Evolutionary conservation across 2,329 filamentous ascomycete species (phyloP), one percentile per base, ranked within the genome.

Genomic region (Colletotrichum sp.): DNA sequence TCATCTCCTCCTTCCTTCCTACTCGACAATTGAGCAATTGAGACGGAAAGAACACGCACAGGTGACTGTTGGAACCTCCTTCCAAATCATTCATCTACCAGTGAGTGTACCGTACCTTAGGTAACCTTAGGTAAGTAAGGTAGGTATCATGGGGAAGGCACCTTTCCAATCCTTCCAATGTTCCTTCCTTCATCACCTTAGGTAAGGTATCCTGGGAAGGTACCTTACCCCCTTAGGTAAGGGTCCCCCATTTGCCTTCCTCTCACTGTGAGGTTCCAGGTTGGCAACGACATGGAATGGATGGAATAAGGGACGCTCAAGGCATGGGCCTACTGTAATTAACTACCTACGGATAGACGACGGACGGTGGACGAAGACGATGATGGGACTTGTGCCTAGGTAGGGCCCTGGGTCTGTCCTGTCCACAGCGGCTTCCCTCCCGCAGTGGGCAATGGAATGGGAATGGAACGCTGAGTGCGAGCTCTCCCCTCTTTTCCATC

Each of bases 401-500:
- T 34, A 34, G 32, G 32, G 25, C 25, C 25, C 25, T 25, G 25
- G 25, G 5, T 7, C 57, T 61, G 57, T 30, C 13, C 57, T 44
- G 39, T 49, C 19, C 39, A 49, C 39, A 49, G 39, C 39, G 39
- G 39, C 39, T 49, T 49, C 39, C 39, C 39, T 49, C 39, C 39
- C 39, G 39, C 19, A n/a, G 39, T 49, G 39, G 39, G 39, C 39
- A n/a, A n/a, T n/a, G 9, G 39, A n/a, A 39, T 39, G 36, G 9
- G 39, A n/a, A 39, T 39, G 36, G 36, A 39, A 39, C 36, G 15
- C 36, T 39, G 36, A 44, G 39, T 44, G 39, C 39, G 39, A 44
- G 39, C 39, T 44, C 39, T 72, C 76, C 77, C 69, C 76, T 77
- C 71, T 76, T 59, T 76, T 71, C 77, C 44, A 64, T 64, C 71